These are phyloP conservation scores for Neonectria sp. DNA, from an alignment of 2,329 filamentous ascomycete species.

Conservation along the genomic window DNA sequence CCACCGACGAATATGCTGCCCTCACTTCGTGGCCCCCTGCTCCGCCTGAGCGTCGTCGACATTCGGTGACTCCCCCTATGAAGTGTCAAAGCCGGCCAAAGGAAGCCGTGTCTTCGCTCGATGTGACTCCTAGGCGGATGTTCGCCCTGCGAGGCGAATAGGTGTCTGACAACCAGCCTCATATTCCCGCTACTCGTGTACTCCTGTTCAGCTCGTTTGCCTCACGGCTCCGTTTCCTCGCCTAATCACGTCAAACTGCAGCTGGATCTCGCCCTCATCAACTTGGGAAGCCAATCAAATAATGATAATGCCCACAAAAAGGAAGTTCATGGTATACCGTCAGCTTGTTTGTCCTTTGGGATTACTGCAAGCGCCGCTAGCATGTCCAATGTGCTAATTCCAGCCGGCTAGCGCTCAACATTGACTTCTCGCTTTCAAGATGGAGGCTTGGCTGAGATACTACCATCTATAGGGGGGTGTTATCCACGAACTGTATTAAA, in stretches of 20 bases:
- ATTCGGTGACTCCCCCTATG: too few relatives aligned
- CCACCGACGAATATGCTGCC: background rate
- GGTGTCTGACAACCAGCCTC: background rate
- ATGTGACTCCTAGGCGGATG: background rate
- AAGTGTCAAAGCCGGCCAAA: background rate
- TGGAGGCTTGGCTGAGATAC: background rate
- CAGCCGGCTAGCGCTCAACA: background rate
- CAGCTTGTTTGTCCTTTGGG: background rate
- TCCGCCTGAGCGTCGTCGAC: background rate
- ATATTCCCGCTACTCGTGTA: background rate
- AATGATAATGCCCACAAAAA: background rate
- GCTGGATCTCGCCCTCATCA: background rate
- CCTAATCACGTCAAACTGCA: background rate
- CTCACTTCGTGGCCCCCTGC: background rate
- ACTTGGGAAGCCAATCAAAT: background rate
- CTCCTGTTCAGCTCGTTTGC: background rate
- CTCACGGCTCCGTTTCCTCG: background rate
- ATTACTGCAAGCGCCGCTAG: background rate
- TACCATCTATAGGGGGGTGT: too few relatives aligned
- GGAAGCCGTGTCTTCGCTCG: background rate
- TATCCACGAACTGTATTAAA: too few relatives aligned
- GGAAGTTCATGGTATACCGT: background rate
- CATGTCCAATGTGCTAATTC: background rate
- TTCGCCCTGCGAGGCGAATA: background rate
- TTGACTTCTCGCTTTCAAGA: background rate